phyloP scores from a whole-genome alignment of 257 asterid genomes.

The Dorcoceras hygrometricum region DNA sequence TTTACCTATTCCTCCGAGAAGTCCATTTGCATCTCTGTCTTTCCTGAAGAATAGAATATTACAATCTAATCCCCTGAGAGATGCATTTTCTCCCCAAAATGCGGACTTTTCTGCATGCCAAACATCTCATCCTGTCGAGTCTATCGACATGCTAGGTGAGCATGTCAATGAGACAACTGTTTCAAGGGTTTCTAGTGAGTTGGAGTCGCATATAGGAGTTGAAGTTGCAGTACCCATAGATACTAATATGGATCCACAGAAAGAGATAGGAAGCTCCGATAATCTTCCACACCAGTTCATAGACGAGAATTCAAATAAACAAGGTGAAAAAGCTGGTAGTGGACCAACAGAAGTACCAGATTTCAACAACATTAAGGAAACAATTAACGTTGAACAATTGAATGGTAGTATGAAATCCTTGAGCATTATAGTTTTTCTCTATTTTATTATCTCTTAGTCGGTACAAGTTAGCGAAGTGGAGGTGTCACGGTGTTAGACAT shows the following conservation, averaged over 20 bases:
- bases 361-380: slow-evolving; percentile 23
- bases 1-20: slow-evolving; percentile 71
- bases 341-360: slow-evolving; percentile 24
- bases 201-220: slow-evolving; percentile 33
- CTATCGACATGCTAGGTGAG: slow-evolving; percentile 31
- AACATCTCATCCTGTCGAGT: slow-evolving; percentile 27
- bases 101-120: slow-evolving; percentile 32
- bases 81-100: slow-evolving; percentile 58
- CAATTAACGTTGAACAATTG: slow-evolving; percentile 18
- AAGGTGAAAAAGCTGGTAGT: slow-evolving; percentile 17
- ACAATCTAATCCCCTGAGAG: slow-evolving; percentile 49
- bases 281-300: slow-evolving; percentile 15
- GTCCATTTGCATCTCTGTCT: slow-evolving; percentile 54
- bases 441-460: slow-evolving; percentile 13
- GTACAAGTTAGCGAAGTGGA: slow-evolving; percentile 9
- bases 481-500: background rate
- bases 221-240: slow-evolving; percentile 27
- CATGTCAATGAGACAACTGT: slow-evolving; percentile 35
- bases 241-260: slow-evolving; percentile 28
- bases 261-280: slow-evolving; percentile 16
- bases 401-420: slow-evolving; percentile 24
- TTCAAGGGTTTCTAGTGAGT: slow-evolving; percentile 33
- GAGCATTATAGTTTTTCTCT: slow-evolving; percentile 14
- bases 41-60: slow-evolving; percentile 42
- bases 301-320: slow-evolving; percentile 25